Percentiles rank a stretch among this genome's conserved stretches.
Conservation (phyloP, 2,329 filamentous ascomycete genomes). For the Aaosphaeria pasadenensis region DNA sequence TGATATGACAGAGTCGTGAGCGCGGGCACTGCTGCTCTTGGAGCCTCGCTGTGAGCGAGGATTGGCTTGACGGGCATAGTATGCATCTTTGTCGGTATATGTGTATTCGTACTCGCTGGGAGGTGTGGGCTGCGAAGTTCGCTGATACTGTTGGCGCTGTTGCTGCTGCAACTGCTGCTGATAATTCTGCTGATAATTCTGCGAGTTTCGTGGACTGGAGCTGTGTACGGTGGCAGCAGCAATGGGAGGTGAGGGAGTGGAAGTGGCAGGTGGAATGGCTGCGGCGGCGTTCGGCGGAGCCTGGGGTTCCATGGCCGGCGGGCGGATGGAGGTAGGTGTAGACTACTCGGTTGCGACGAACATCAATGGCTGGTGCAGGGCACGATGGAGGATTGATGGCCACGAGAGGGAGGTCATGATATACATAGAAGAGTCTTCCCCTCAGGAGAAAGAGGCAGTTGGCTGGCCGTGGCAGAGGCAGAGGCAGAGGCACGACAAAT, state of each 20-base stretch:
- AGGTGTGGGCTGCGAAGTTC: background rate
- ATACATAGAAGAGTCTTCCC: slow-evolving; percentile 24
- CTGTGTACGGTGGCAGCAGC: background rate
- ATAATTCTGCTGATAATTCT: background rate
- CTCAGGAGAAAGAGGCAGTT: slow-evolving; percentile 18
- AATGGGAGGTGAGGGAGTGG: slow-evolving; percentile 9
- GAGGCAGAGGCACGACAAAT: slow-evolving; percentile 20
- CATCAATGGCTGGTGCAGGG: slow-evolving; percentile 22
- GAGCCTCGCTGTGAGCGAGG: slow-evolving; percentile 14
- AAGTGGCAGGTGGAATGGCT: slow-evolving; percentile 2
- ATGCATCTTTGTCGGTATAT: slow-evolving; percentile 25
- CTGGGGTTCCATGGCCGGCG: slow-evolving; percentile 31
- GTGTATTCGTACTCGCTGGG: slow-evolving; percentile 9
- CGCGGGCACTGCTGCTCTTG: slow-evolving; percentile 20
- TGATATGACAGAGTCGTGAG: slow-evolving; percentile 39
- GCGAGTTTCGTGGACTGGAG: background rate
- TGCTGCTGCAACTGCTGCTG: slow-evolving; percentile 4
- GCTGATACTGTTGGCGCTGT: slow-evolving; percentile 11
- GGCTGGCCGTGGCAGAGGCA: too few relatives aligned
- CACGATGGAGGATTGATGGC: slow-evolving; percentile 11
- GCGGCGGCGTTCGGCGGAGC: slow-evolving; percentile 17
- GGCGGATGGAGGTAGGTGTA: slow-evolving; percentile 7
- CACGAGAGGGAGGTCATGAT: slow-evolving; percentile 31
- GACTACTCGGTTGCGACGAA: slow-evolving; percentile 19
- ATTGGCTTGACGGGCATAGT: slow-evolving; percentile 10